A percentile compares a stretch with the other conserved stretches of the same genome.
These are phyloP conservation scores for Neonothopanus nambi DNA, from an alignment of 1,284 basidiomycete species.

Conservation along the genomic window DNA sequence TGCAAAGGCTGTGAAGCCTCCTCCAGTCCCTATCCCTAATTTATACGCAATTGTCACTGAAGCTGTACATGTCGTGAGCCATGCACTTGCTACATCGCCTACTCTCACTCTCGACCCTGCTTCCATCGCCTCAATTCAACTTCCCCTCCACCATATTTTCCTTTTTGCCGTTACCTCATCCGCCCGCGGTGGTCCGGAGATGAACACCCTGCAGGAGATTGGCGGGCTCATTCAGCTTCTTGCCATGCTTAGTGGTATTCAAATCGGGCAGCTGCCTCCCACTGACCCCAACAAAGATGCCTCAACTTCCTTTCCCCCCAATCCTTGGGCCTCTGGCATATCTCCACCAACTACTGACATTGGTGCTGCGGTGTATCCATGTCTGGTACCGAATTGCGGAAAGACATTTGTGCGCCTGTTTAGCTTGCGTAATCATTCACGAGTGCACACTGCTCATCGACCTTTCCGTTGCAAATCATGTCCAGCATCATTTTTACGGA, in stretches of 20 bases:
- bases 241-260: constrained; percentile 71
- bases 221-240: constrained; percentile 75
- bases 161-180: constrained; percentile 72
- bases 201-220: constrained; percentile 66
- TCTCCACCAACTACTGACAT: constrained; percentile 43
- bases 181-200: constrained; percentile 49
- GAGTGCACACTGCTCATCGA: constrained; percentile 58
- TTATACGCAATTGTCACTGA: constrained; percentile 54
- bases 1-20: constrained; percentile 43
- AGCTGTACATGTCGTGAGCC: constrained; percentile 54
- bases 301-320: too few species aligned
- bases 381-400: constrained; percentile 56
- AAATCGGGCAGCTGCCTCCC: constrained; percentile 54
- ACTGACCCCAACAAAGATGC: constrained; percentile 29
- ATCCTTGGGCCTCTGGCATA: neutral
- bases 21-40: constrained; percentile 38
- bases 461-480: constrained; percentile 63
- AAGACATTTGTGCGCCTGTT: constrained; percentile 69
- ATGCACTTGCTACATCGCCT: constrained; percentile 43
- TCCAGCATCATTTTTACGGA: constrained; percentile 71
- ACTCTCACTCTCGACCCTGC: constrained; percentile 50
- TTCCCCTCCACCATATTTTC: constrained; percentile 71
- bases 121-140: constrained; percentile 63
- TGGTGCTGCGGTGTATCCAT: constrained; percentile 75
- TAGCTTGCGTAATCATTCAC: constrained; percentile 67